Evolutionary conservation across 371 early-diverging fungal species (phyloP), one percentile per base, ranked within the genome.

Genomic region (Modicella reniformis): DNA sequence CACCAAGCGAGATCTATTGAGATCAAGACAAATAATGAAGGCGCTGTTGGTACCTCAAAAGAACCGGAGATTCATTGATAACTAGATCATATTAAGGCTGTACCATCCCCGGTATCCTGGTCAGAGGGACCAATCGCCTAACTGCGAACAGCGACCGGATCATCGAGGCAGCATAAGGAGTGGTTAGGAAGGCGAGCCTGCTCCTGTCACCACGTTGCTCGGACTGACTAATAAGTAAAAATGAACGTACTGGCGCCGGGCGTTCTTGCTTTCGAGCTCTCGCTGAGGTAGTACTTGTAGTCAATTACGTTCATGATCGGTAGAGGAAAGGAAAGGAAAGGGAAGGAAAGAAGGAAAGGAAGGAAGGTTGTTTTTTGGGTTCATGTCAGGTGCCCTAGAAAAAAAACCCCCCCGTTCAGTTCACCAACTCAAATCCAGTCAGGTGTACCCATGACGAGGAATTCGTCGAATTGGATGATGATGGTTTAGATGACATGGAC

Each of bases 1-100:
- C 92, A 23, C 87, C 91, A 21, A 92, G 71, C 6, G 85, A 84
- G 50, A 87, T 84, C 93, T 88, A 47, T 2, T n/a, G n/a, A n/a
- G n/a, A n/a, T n/a, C n/a, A n/a, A n/a, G n/a, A n/a, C n/a, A n/a
- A n/a, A n/a, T n/a, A n/a, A n/a, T n/a, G n/a, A n/a, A n/a, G n/a
- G n/a, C n/a, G n/a, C n/a, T n/a, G n/a, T n/a, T n/a, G n/a, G n/a
- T n/a, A n/a, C n/a, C n/a, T n/a, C n/a, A n/a, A n/a, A n/a, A n/a
- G n/a, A n/a, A 21, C 17, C 4, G 29, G 23, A 10, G 6, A 49
- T 26, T 26, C 12, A 26, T 25, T 47, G 19, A 9, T 34, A 19
- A 25, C 28, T 50, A 48, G 26, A 49, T 23, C 19, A 30, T 21
- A 54, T 30, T 47, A 32, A 30, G 33, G 49, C 13, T 47, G 41